Evolutionary conservation across 495 filamentous ascomycete species (phyloP).

Genomic region (Daldinia grandis): DNA sequence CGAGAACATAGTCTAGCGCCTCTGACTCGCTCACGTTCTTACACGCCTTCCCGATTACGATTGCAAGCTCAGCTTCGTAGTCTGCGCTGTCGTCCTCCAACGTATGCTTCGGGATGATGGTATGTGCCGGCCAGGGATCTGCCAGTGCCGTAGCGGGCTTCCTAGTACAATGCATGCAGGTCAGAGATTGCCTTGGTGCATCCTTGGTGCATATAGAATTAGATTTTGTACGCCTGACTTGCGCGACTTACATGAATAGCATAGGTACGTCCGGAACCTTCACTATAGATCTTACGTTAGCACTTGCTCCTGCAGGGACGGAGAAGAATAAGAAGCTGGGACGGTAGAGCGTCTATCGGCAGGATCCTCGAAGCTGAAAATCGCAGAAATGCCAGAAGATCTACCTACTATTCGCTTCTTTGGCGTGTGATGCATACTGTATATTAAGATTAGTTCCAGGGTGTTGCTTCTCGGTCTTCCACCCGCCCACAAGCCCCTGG

Average conservation of each 20-base stretch:
- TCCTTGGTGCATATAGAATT: not conserved
- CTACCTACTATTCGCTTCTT: constrained; percentile 49
- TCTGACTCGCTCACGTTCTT: constrained; percentile 58
- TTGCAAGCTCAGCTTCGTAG: constrained; percentile 59
- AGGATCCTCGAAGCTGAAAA: not conserved
- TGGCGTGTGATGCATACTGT: constrained; percentile 59
- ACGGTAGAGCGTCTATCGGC: not conserved
- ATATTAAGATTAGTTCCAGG: not conserved
- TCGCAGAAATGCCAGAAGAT: not conserved
- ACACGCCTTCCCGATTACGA: constrained; percentile 56
- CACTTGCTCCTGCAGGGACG: not conserved
- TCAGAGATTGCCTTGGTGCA: constrained; percentile 19
- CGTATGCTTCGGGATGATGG: constrained; percentile 55
- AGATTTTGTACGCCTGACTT: not conserved
- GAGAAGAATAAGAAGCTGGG: not conserved
- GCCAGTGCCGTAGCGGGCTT: constrained; percentile 55
- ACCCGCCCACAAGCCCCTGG: too few relatives aligned
- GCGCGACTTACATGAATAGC: constrained; percentile 51
- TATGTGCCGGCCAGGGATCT: constrained; percentile 57
- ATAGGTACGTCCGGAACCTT: constrained; percentile 54
- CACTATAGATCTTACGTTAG: constrained; percentile 39
- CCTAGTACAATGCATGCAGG: constrained; percentile 29
- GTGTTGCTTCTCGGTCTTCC: constrained; percentile 43
- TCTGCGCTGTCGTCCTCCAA: constrained; percentile 51
- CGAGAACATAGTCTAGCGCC: constrained; percentile 56